Conservation (phyloP, 2,329 filamentous ascomycete species). For the Colletotrichum musicola region DNA sequence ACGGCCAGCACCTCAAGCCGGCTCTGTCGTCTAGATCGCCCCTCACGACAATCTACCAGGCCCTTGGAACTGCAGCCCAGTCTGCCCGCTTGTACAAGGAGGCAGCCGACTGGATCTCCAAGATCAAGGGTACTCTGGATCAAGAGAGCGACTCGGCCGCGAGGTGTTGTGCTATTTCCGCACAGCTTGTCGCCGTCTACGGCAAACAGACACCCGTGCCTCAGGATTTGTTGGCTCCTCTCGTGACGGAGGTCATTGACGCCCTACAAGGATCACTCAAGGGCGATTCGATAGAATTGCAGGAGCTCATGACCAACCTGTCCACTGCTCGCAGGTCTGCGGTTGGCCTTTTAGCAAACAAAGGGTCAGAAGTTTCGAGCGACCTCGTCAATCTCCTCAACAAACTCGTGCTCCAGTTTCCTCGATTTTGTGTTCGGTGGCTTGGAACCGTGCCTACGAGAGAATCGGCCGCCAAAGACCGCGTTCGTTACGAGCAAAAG, state of each 20-base stretch:
- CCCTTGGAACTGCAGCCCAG: constrained; percentile 63
- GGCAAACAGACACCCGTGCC: constrained; percentile 59
- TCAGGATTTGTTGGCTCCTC: constrained; percentile 52
- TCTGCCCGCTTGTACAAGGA: constrained; percentile 60
- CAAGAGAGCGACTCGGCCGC: constrained; percentile 60
- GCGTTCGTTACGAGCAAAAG: constrained; percentile 72
- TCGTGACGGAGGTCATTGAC: constrained; percentile 63
- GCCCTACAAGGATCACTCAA: constrained; percentile 70
- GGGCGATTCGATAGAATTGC: constrained; percentile 70
- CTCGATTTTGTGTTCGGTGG: constrained; percentile 72
- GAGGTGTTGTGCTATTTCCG: constrained; percentile 64
- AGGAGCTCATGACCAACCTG: constrained; percentile 70
- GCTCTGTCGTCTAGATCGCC: constrained; percentile 56
- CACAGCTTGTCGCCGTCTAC: constrained; percentile 67
- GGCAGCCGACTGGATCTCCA: constrained; percentile 67
- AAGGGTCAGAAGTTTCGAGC: constrained; percentile 30
- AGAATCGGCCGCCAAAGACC: constrained; percentile 66
- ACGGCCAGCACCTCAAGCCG: constrained; percentile 49
- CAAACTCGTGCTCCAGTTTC: constrained; percentile 68
- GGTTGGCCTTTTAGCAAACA: constrained; percentile 57
- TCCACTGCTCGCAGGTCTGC: constrained; percentile 67
- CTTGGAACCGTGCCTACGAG: constrained; percentile 68
- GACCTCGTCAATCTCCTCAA: constrained; percentile 59
- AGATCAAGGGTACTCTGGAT: constrained; percentile 55
- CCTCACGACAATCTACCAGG: constrained; percentile 63